phyloP scores from a whole-genome alignment of 495 filamentous ascomycete genomes.

The Jackrogersella minutella region DNA sequence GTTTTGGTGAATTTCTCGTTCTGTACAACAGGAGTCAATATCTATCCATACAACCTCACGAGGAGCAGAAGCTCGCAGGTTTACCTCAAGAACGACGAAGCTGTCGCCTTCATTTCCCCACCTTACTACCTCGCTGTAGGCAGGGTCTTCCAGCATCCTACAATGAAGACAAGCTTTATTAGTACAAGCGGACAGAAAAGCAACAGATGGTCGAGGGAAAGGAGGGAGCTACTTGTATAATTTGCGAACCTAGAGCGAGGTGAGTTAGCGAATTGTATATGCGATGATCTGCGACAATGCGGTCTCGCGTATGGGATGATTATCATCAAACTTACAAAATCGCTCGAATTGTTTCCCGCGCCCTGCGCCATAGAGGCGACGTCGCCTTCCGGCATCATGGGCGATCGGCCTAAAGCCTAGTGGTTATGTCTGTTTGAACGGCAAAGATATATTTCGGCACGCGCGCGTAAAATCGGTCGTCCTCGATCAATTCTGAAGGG shows the following conservation, averaged over 20 bases:
- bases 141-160: conserved; percentile 97
- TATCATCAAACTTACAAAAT: conserved; percentile 54
- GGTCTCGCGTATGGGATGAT: conserved; percentile 12
- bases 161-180: conserved; percentile 38
- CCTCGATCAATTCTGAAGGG: conserved; percentile 3
- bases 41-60: conserved; percentile 4
- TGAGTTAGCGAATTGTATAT: conserved; percentile 28
- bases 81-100: conserved; percentile 96
- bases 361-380: conserved; percentile 50
- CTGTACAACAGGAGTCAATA: conserved; percentile 54
- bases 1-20: conserved; percentile 98
- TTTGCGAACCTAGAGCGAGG: conserved; percentile 81
- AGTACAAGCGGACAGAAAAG: conserved; percentile 11
- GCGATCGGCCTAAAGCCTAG: conserved; percentile 33
- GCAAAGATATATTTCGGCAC: conserved; percentile 22
- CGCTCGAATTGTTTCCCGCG: conserved; percentile 57
- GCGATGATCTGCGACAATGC: conserved; percentile 31
- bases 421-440: conserved; percentile 1
- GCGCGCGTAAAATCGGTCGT: conserved; percentile 31
- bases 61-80: conserved; percentile 21
- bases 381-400: conserved; percentile 55
- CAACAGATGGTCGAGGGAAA: conserved; percentile 5
- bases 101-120: conserved; percentile 96
- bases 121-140: conserved; percentile 89
- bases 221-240: conserved; percentile 81